Base-by-base conservation (phyloP, 1,284 basidiomycete genomes). In the Ustilago sp. region DNA sequence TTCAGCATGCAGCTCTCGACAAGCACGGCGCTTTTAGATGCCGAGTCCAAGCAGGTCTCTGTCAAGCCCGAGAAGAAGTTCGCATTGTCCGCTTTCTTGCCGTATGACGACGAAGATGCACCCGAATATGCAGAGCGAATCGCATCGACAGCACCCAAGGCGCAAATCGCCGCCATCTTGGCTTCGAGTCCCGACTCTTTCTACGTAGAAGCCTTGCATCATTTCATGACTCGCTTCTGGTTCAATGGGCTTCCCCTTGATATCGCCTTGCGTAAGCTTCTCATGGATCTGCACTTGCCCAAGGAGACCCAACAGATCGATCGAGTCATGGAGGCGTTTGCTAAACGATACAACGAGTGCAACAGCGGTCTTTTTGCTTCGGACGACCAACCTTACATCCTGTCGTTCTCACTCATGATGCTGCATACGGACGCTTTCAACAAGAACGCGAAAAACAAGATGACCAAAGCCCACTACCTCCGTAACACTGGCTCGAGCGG, bases 391-490 rank as follows among this genome's bases (percentile, higher is more conserved):
- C 93, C 95, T 6, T 99, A 99, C 87, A 93, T 99, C 53, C 88
- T 99, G 48, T 94, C 96, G 13, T 99, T 99, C 87, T 98, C 96
- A 80, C 89, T 99, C 82, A 97, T 99, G 86, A 98, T 99, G 95
- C 89, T 99, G 52, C 95, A 98, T 85, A 99, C 97, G 12, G 96
- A 99, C 85, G 93, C 93, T 1, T 99, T 98, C 89, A 99, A 99
- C 88, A 94, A 92, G 87, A 94, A 94, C 77, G 98, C 98, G 87
- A 98, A 94, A 87, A 92, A 92, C 74, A 98, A 98, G 88, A 99
- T 99, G 97, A 79, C 69, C 34, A 91, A 84, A 59, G 76, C 59
- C 19, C 82, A 82, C 53, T 85, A 80, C 54, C 67, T 84, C 15
- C 41, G 70, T 8, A 80, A 84, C 59, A 81, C 84, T 9, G 56